These are phyloP conservation scores for Wickerhamomyces xylosicus DNA, from an alignment of 805 yeast species.

Conservation along the genomic window DNA sequence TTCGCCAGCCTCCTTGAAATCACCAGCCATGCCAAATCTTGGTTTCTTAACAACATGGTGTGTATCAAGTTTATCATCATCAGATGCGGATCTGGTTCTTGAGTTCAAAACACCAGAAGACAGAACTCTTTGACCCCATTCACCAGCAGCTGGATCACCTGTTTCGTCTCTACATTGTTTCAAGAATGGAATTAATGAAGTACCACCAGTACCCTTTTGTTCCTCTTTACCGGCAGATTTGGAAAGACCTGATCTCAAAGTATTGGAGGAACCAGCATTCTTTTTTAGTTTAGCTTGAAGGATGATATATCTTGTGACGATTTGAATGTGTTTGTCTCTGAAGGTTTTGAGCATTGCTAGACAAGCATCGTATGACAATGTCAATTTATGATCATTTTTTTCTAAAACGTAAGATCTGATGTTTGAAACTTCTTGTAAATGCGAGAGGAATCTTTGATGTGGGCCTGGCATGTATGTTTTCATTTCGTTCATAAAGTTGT, in stretches of 20 bases:
- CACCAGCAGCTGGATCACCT: constrained; percentile 87
- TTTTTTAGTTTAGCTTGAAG: constrained; percentile 58
- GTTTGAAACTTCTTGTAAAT: constrained; percentile 45
- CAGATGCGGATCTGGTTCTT: constrained; percentile 6
- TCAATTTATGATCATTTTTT: constrained; percentile 42
- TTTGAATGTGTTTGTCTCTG: constrained; percentile 88
- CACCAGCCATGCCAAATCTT: constrained; percentile 24
- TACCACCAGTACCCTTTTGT: constrained; percentile 88
- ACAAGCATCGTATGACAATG: constrained; percentile 76
- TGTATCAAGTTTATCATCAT: constrained; percentile 3
- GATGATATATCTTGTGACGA: constrained; percentile 79
- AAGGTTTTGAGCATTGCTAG: constrained; percentile 80
- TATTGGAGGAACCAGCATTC: constrained; percentile 42
- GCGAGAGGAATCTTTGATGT: constrained; percentile 65
- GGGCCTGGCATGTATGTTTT: constrained; percentile 82
- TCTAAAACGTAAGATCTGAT: constrained; percentile 54
- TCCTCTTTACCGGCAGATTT: constrained; percentile 40
- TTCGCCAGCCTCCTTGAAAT: constrained; percentile 19
- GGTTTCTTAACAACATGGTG: constrained; percentile 14
- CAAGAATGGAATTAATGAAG: constrained; percentile 80
- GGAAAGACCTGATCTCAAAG: constrained; percentile 53
- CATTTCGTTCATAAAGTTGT: constrained; percentile 72
- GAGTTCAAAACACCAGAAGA: constrained; percentile 35
- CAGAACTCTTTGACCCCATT: constrained; percentile 74
- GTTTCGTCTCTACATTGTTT: constrained; percentile 96